Conservation (phyloP, 768 basidiomycete species). For the Mrakia frigida region DNA sequence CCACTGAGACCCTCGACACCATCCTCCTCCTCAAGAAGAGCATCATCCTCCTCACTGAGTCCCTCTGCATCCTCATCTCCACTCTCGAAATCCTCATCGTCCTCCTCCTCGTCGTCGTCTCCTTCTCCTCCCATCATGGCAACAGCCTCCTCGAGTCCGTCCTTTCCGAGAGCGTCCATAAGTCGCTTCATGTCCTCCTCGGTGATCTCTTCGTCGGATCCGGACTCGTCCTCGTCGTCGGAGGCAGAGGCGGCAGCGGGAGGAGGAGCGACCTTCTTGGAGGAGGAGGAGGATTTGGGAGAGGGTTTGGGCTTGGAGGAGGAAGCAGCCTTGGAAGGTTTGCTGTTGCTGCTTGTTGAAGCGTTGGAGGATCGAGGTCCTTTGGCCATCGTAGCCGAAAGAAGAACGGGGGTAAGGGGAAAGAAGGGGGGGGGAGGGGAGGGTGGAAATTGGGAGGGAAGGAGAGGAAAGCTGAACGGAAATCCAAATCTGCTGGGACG, state of each 20-base stretch:
- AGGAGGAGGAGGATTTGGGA: background rate
- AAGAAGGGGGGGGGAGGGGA: background rate
- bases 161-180: slow-evolving; percentile 30
- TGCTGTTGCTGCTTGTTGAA: background rate
- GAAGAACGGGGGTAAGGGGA: background rate
- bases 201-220: slow-evolving; percentile 26
- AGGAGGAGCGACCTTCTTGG: slow-evolving; percentile 24
- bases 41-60: slow-evolving; percentile 25
- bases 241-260: slow-evolving; percentile 1
- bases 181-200: slow-evolving; percentile 28
- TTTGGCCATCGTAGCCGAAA: slow-evolving; percentile 10
- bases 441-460: background rate
- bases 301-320: slow-evolving; percentile 15
- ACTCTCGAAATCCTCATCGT: slow-evolving; percentile 29
- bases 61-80: slow-evolving; percentile 24
- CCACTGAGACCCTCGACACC: background rate
- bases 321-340: background rate
- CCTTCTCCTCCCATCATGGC: slow-evolving; percentile 18
- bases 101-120: slow-evolving; percentile 22
- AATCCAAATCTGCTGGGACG: background rate
- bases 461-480: background rate
- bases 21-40: slow-evolving; percentile 7
- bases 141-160: slow-evolving; percentile 32
- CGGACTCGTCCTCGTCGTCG: slow-evolving; percentile 14
- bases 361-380: slow-evolving; percentile 11